Evolutionary conservation across 139 green algal species (phyloP).

Genomic region (Trebouxia sp.): DNA sequence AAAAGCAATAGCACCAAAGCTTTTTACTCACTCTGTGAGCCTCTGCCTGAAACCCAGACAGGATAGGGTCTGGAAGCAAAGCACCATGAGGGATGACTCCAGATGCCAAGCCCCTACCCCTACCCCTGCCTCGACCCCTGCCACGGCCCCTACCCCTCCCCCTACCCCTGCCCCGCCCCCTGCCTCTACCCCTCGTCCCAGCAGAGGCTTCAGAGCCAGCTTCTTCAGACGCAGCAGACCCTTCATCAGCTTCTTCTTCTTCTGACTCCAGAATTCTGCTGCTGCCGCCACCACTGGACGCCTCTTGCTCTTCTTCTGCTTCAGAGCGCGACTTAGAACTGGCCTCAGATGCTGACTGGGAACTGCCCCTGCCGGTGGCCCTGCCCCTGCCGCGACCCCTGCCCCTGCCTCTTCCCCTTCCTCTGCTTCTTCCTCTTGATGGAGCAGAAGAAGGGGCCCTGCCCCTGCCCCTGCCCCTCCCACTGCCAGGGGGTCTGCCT

Average conservation of each 20-base stretch:
- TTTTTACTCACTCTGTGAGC: background rate
- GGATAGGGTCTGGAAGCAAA: background rate
- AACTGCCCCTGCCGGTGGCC: background rate
- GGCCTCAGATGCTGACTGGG: background rate
- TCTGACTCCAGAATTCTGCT: background rate
- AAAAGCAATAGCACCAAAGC: too few species aligned
- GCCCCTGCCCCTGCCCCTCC: background rate
- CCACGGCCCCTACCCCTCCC: background rate
- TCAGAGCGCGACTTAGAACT: slow-evolving; percentile 18
- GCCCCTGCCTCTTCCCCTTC: slow-evolving; percentile 3
- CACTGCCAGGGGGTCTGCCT: background rate
- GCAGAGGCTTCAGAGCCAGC: background rate
- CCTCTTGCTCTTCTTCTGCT: background rate
- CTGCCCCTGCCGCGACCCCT: background rate
- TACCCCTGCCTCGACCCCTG: background rate
- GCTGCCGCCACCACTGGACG: background rate
- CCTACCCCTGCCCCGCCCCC: background rate
- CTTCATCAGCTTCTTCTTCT: slow-evolving; percentile 1
- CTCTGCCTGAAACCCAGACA: too few species aligned
- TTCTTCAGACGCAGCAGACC: background rate
- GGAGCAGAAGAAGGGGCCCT: background rate
- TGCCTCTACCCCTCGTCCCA: background rate
- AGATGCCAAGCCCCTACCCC: background rate
- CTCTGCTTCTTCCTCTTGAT: background rate
- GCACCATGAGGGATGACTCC: background rate